These are phyloP conservation scores for Globisporangium megalacanthum DNA, from an alignment of 352 stramenopile genomes.

Conservation along the genomic window DNA sequence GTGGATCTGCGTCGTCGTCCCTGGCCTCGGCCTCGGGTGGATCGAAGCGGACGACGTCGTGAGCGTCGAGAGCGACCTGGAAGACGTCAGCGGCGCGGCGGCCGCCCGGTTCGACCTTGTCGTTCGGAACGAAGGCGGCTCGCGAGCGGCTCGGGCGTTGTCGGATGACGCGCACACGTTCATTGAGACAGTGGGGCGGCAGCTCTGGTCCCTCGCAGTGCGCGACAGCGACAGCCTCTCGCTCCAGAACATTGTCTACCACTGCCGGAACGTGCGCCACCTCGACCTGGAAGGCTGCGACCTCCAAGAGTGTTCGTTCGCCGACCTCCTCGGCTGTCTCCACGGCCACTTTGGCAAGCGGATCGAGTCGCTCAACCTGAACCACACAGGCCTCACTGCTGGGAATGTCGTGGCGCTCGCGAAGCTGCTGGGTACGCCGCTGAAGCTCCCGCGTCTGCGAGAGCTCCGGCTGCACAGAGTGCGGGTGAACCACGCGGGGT, in stretches of 20 bases:
- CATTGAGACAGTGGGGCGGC: conserved; percentile 2
- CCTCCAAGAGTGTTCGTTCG: neutral
- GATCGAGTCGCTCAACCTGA: conserved; percentile 1
- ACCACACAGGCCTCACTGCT: neutral
- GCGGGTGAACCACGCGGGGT: neutral
- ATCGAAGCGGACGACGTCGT: neutral
- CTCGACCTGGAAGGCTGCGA: neutral
- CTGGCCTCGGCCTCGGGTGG: conserved; percentile 6
- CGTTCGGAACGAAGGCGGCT: neutral
- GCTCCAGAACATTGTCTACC: neutral
- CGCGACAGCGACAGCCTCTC: neutral
- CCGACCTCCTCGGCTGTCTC: conserved; percentile 1
- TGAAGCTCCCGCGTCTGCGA: neutral
- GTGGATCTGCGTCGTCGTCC: conserved; percentile 6
- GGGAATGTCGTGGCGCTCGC: neutral
- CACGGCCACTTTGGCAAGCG: neutral
- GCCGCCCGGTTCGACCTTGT: neutral
- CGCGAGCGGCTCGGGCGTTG: neutral
- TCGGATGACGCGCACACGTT: neutral
- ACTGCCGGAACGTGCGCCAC: neutral
- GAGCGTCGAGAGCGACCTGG: neutral
- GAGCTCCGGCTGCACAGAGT: neutral
- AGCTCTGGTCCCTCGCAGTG: neutral
- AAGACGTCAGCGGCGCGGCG: neutral
- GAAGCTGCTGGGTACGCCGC: neutral